These are phyloP conservation scores for Medicago arabica DNA, from an alignment of 306 rosid species.

Conservation along the genomic window DNA sequence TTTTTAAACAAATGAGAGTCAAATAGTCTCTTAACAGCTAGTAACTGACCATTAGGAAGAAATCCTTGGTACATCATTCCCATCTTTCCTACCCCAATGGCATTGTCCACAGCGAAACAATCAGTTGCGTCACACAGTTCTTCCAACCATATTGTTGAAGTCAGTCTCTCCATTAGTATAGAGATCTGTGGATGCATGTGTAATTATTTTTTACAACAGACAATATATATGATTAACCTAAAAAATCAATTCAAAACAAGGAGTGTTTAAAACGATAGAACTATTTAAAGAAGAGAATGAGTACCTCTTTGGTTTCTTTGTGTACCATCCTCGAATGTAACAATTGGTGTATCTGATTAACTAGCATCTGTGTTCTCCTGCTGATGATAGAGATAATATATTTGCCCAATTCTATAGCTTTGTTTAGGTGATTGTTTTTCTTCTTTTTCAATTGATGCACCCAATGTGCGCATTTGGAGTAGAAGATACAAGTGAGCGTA, in stretches of 20 bases:
- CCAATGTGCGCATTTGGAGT: neutral
- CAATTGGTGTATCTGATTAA: neutral
- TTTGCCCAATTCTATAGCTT: neutral
- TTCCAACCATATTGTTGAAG: conserved; percentile 23
- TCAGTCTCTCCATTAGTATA: conserved; percentile 15
- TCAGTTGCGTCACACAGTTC: conserved; percentile 45
- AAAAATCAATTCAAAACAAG: neutral
- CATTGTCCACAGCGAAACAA: conserved; percentile 38
- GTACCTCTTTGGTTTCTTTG: conserved; percentile 25
- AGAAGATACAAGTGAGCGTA: neutral
- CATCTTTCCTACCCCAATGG: conserved; percentile 46
- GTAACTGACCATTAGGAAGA: conserved; percentile 22
- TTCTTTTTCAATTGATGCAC: neutral
- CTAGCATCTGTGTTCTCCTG: neutral
- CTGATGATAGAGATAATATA: neutral
- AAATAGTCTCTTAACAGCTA: conserved; percentile 45
- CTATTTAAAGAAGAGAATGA: neutral
- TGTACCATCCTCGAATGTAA: neutral
- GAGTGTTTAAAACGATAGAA: neutral
- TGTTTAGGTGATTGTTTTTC: neutral
- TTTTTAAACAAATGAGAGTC: conserved; percentile 5
- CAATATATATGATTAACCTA: neutral
- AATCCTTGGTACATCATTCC: conserved; percentile 48
- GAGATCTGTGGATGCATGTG: conserved; percentile 14
- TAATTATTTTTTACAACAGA: neutral